Percentiles rank a stretch among this genome's conserved stretches.
phyloP scores from a whole-genome alignment of 2,329 filamentous ascomycete species.

The Clarireedia monteithiana region DNA sequence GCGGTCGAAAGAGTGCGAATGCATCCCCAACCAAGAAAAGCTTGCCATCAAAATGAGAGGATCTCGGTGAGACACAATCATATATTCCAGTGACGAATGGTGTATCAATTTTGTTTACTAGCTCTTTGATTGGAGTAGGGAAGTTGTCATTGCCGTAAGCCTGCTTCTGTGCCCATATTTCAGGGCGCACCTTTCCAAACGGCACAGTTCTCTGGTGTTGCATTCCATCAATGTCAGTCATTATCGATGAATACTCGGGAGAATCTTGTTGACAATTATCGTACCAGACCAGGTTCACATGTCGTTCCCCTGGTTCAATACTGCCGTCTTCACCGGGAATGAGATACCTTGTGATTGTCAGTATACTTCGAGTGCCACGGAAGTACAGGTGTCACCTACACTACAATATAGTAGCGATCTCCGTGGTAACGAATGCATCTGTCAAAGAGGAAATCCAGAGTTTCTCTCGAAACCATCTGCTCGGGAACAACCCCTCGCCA shows the following conservation, averaged over 20 bases:
- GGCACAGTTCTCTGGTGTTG: conserved; percentile 19
- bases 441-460: not conserved
- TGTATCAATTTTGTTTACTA: conserved; percentile 32
- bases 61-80: conserved; percentile 30
- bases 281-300: conserved; percentile 40
- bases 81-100: conserved; percentile 37
- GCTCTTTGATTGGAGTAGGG: conserved; percentile 20
- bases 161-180: conserved; percentile 13
- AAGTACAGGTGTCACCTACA: not conserved
- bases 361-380: not conserved
- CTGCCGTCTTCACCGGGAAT: conserved; percentile 35
- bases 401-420: not conserved
- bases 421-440: too few species aligned
- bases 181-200: conserved; percentile 11
- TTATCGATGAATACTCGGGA: conserved; percentile 20
- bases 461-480: conserved; percentile 27
- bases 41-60: conserved; percentile 32
- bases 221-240: conserved; percentile 27
- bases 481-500: conserved; percentile 36
- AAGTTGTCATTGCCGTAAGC: conserved; percentile 7
- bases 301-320: conserved; percentile 32
- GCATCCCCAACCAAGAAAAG: conserved; percentile 36
- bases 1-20: conserved; percentile 36
- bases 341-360: conserved; percentile 26
- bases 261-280: conserved; percentile 25